phyloP scores from a whole-genome alignment of 768 basidiomycete species.

The Termitomyces sp. region DNA sequence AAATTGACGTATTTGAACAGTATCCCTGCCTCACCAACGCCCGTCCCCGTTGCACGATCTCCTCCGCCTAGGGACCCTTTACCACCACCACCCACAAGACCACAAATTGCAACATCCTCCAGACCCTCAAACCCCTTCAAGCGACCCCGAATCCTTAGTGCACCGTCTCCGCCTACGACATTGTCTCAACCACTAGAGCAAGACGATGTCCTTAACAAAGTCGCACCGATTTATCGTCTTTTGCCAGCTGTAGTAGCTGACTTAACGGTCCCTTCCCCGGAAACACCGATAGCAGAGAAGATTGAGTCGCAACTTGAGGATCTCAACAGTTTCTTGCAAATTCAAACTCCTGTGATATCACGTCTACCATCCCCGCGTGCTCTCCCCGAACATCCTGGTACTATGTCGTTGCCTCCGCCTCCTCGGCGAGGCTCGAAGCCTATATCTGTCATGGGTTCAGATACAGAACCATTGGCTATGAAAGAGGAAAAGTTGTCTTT shows the following conservation, averaged over 20 bases:
- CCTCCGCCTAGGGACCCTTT: constrained; percentile 15
- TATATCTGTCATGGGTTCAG: constrained; percentile 28
- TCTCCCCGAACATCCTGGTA: constrained; percentile 25
- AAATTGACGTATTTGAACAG: constrained; percentile 24
- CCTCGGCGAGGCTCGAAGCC: constrained; percentile 56
- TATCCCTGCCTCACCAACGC: constrained; percentile 42
- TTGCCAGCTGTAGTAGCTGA: constrained; percentile 2
- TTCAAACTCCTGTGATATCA: constrained; percentile 41
- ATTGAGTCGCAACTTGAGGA: constrained; percentile 48
- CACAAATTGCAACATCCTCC: constrained; percentile 23
- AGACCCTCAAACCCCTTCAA: constrained; percentile 47
- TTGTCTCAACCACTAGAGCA: constrained; percentile 9
- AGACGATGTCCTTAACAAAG: not conserved
- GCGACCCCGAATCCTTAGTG: constrained; percentile 63
- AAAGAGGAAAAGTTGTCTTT: constrained; percentile 22
- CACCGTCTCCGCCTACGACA: constrained; percentile 36
- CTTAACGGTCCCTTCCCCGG: constrained; percentile 22
- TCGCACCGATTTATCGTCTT: constrained; percentile 2
- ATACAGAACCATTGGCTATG: constrained; percentile 16
- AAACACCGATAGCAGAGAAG: constrained; percentile 61
- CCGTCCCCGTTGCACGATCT: constrained; percentile 15
- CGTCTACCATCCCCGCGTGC: constrained; percentile 23
- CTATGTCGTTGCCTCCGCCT: constrained; percentile 54
- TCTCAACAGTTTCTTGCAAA: constrained; percentile 50
- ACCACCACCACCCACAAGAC: constrained; percentile 12